Evolutionary conservation across 768 basidiomycete species (phyloP), one percentile per base, ranked within the genome.

Genomic region (Lactifluus rugatus): DNA sequence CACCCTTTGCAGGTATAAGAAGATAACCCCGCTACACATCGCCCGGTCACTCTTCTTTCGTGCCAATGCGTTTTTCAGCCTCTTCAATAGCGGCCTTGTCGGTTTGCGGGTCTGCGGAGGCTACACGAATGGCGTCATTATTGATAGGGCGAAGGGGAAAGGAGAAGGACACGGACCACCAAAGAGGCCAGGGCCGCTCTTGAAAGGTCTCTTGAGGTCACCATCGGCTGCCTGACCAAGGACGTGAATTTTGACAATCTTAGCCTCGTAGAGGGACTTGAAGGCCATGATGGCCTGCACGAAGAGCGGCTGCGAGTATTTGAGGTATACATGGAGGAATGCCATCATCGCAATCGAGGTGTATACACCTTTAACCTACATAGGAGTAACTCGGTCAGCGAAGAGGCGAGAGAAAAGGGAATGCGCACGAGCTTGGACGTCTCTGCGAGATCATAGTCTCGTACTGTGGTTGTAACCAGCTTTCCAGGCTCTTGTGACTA

Each of bases 281-380:
- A 96, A 57, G n/a, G 89, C 90, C 92, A 95, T 96, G 64, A 99
- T 80, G 13, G 81, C 81, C 71, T 97, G 95, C 64, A 97, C 87
- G 74, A 97, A 95, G 64, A 98, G 82, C 7, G 95, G 95, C 69
- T 95, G 94, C 7, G 93, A 94, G 80, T 89, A 97, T 70, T 89
- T 83, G 75, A 98, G 76, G 81, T 97, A 98, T 52, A 87, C 61
- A 75, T 99, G 95, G 76, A 97, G 83, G 78, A 93, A 86, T 58
- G 68, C 78, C 88, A 94, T 93, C 85, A 92, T 90, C 50, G 83
- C 86, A 66, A 92, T 71, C 62, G 87, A 85, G 71, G 82, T 80
- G 72, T 79, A 88, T 8, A 76, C 80, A n/a, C 77, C 74, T 41
- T 82, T 83, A 58, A 88, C 77, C 83, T 85, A 31, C 14, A 41